Conservation (phyloP, 352 stramenopile species). For the Phytopythium helicoides region DNA sequence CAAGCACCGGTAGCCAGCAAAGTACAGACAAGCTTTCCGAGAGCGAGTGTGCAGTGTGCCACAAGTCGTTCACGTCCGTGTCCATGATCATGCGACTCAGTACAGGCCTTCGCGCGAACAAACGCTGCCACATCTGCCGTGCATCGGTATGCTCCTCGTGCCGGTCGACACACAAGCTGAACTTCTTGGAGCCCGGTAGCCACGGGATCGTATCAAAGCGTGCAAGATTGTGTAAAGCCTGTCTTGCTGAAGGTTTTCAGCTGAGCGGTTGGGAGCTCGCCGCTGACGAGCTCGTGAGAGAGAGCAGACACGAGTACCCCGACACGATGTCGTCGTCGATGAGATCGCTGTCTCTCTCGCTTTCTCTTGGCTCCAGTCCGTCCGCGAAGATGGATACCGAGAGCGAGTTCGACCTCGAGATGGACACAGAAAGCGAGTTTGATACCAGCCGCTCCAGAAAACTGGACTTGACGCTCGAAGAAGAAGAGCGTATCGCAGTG, state of each 20-base stretch:
- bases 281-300: conserved; percentile 14
- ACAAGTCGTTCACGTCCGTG: conserved; percentile 5
- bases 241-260: conserved; percentile 5
- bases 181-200: conserved; percentile 13
- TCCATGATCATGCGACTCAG: conserved; percentile 4
- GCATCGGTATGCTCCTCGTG: conserved; percentile 17
- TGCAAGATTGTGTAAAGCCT: conserved; percentile 16
- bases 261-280: conserved; percentile 15
- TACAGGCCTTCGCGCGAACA: conserved; percentile 2
- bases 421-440: neutral
- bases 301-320: conserved; percentile 7
- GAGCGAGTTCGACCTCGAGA: conserved; percentile 2
- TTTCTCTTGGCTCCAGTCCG: conserved; percentile 2
- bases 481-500: too few species aligned
- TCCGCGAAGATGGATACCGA: neutral
- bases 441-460: neutral
- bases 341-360: neutral
- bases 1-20: conserved; percentile 7
- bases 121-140: conserved; percentile 16
- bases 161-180: conserved; percentile 18
- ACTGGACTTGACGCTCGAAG: neutral
- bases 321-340: conserved; percentile 7
- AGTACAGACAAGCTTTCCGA: too few species aligned
- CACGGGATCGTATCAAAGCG: conserved; percentile 12
- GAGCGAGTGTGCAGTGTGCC: conserved; percentile 18